Evolutionary conservation across 2,329 filamentous ascomycete genomes (phyloP).

Genomic region (Scedosporium dehoogii): DNA sequence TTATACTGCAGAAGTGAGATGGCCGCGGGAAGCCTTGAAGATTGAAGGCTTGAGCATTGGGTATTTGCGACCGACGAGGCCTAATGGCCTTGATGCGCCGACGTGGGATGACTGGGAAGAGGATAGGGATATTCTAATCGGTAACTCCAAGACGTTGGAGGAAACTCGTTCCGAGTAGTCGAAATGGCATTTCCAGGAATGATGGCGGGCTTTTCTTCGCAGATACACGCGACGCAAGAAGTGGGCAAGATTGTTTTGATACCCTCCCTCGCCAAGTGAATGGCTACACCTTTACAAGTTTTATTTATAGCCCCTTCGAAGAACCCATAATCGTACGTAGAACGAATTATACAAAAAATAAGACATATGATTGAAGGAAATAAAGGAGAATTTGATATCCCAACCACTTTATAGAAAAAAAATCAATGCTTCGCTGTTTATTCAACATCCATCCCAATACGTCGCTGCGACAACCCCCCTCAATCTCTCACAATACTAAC

Average conservation of each 20-base stretch:
- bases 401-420: constrained; percentile 10
- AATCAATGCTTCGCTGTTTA: not conserved
- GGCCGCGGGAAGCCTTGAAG: constrained; percentile 32
- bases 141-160: not conserved
- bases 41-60: constrained; percentile 32
- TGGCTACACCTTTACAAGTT: no score
- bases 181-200: not conserved
- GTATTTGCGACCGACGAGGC: constrained; percentile 31
- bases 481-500: constrained; percentile 45
- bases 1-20: constrained; percentile 28
- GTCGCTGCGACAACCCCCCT: not conserved
- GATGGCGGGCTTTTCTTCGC: no score
- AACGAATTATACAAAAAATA: not conserved
- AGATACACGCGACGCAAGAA: no score
- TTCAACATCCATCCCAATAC: not conserved
- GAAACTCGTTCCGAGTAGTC: not conserved
- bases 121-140: not conserved
- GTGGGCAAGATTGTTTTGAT: not conserved
- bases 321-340: no score
- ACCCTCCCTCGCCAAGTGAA: not conserved
- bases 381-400: constrained; percentile 8
- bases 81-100: constrained; percentile 47
- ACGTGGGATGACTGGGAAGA: constrained; percentile 34
- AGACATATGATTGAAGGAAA: constrained; percentile 4
- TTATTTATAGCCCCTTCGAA: no score